Evolutionary conservation across 129 eudicot genomes (phyloP), one percentile per base, ranked within the genome.

Genomic region (Saussurea involucrata): DNA sequence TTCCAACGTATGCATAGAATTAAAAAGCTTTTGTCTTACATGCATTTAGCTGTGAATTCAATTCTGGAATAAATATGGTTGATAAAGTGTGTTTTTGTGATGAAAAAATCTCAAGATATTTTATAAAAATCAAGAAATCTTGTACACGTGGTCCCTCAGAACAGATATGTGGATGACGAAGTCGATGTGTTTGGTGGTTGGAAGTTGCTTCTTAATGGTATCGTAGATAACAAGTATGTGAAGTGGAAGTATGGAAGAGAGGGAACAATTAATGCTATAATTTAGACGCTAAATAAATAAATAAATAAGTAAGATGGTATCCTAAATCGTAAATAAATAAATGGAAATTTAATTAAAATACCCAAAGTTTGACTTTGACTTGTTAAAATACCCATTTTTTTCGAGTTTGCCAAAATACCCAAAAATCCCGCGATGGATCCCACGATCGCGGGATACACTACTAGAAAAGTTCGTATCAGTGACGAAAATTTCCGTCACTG

Each of bases 251-350:
- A 32, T 68, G 25, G 34, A 33, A 69, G 18, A 68, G 63, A 53
- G 76, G 81, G 76, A 57, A 69, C 75, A 77, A 69, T 21, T 33
- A 27, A 31, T 31, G 8, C 12, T 4, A 67, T 33, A 67, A 24
- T 28, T 20, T 25, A 60, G 17, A 24, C 1, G 2, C 18, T 3
- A 18, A 27, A n/a, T 28, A 28, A 49, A 20, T 72, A 72, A 42
- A 53, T n/a, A 53, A 72, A 29, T 9, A 24, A 7, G 42, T 10
- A 4, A 24, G 3, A 11, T 77, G 68, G 75, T 77, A n/a, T n/a
- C n/a, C n/a, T n/a, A n/a, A 15, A 55, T 68, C 40, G 58, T 31
- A 42, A 44, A 3, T 0, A 22, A 68, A 28, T n/a, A n/a, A n/a
- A n/a, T n/a, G n/a, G n/a, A n/a, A n/a, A n/a, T n/a, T n/a, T n/a